A percentile compares a stretch with the other conserved stretches of the same genome.
Conservation (phyloP, 805 yeast genomes). For the Suhomyces pyralidae region DNA sequence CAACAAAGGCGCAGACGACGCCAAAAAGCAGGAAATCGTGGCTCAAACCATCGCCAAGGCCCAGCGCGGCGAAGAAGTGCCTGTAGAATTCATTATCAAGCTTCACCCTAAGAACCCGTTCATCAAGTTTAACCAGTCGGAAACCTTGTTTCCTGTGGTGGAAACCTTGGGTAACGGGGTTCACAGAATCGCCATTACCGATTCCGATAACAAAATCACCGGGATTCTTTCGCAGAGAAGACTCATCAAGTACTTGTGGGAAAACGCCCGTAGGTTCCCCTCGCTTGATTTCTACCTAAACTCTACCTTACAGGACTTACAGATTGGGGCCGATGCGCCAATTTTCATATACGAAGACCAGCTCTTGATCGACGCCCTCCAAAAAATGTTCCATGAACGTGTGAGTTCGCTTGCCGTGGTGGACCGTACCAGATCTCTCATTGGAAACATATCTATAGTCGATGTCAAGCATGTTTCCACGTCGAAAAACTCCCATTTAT, state of each 20-base stretch:
- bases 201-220: slow-evolving; percentile 52
- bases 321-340: slow-evolving; percentile 70
- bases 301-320: slow-evolving; percentile 64
- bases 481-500: slow-evolving; percentile 79
- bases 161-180: slow-evolving; percentile 93
- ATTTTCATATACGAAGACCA: slow-evolving; percentile 85
- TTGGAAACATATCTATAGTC: slow-evolving; percentile 92
- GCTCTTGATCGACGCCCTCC: slow-evolving; percentile 78
- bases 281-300: slow-evolving; percentile 72
- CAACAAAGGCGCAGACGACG: slow-evolving; percentile 24
- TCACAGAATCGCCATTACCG: slow-evolving; percentile 83
- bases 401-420: slow-evolving; percentile 92
- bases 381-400: slow-evolving; percentile 77
- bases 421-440: slow-evolving; percentile 66
- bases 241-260: slow-evolving; percentile 82
- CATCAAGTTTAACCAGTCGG: slow-evolving; percentile 66
- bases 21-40: slow-evolving; percentile 38
- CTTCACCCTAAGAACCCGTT: slow-evolving; percentile 88
- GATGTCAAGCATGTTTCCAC: slow-evolving; percentile 88
- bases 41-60: slow-evolving; percentile 54
- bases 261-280: slow-evolving; percentile 83
- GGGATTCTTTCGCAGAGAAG: slow-evolving; percentile 93
- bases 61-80: slow-evolving; percentile 83
- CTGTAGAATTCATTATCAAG: slow-evolving; percentile 83
- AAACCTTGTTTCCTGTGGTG: slow-evolving; percentile 68